Conservation (phyloP, 2,329 filamentous ascomycete genomes). For the Nothopassalora personata region DNA sequence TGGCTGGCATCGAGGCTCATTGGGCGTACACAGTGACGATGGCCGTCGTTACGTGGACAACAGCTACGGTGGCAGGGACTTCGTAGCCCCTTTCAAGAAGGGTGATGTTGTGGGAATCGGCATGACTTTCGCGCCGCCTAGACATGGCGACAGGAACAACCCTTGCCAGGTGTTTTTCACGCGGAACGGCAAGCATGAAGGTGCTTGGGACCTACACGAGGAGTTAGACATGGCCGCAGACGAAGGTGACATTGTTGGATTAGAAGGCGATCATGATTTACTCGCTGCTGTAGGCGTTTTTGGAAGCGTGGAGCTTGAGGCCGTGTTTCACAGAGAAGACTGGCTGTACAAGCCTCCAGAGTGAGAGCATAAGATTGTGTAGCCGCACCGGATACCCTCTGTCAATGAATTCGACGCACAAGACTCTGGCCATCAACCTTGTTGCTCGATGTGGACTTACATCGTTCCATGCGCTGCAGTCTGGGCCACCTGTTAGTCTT, state of each 20-base stretch:
- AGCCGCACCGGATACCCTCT: neutral
- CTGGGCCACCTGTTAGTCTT: too few species aligned
- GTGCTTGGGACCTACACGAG: constrained; percentile 69
- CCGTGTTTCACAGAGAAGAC: constrained; percentile 36
- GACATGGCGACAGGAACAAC: constrained; percentile 21
- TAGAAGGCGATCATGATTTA: constrained; percentile 62
- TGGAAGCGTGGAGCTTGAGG: constrained; percentile 62
- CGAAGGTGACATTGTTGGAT: constrained; percentile 55
- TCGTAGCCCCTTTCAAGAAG: constrained; percentile 57
- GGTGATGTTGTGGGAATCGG: constrained; percentile 68
- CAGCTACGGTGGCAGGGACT: constrained; percentile 64
- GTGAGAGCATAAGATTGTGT: neutral
- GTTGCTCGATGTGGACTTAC: neutral
- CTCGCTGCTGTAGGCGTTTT: constrained; percentile 67
- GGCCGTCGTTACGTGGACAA: constrained; percentile 73
- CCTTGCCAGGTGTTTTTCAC: constrained; percentile 66
- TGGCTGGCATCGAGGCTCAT: constrained; percentile 70
- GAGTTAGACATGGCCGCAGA: constrained; percentile 62
- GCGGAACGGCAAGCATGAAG: constrained; percentile 55
- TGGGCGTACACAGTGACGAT: constrained; percentile 76
- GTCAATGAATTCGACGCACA: neutral
- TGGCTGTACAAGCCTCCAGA: constrained; percentile 29
- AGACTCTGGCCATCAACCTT: neutral
- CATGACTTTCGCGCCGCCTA: constrained; percentile 51
- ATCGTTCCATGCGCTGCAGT: neutral